These are phyloP conservation scores for Entomortierella lignicola DNA, from an alignment of 192 early-diverging fungal species.

Conservation along the genomic window DNA sequence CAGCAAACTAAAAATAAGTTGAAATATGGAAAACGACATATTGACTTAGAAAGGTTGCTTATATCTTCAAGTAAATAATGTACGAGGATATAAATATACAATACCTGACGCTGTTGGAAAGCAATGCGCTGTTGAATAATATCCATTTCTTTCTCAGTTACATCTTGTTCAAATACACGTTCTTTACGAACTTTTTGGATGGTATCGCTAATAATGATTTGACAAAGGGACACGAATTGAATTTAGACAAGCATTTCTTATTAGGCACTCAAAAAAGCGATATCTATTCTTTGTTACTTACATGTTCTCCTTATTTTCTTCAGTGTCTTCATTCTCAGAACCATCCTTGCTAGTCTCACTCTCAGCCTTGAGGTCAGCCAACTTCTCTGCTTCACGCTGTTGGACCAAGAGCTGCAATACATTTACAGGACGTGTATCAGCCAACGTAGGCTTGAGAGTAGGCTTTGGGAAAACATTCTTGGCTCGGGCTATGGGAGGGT, in stretches of 20 bases:
- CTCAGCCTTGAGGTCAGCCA: conserved; percentile 31
- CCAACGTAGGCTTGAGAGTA: conserved; percentile 15
- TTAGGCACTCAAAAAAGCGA: no score
- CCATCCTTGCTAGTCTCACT: conserved; percentile 29
- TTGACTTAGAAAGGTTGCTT: neutral
- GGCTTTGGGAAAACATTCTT: conserved; percentile 29
- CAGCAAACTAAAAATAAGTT: conserved; percentile 71
- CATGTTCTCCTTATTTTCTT: conserved; percentile 51
- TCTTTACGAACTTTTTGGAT: conserved; percentile 86
- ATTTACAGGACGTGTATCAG: conserved; percentile 36
- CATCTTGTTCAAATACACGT: conserved; percentile 89
- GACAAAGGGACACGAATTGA: no score
- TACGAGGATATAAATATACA: no score
- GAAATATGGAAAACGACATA: neutral
- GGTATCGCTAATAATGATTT: conserved; percentile 63
- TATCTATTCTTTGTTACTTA: conserved; percentile 1
- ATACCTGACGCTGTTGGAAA: conserved; percentile 85
- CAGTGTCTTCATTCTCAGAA: conserved; percentile 34
- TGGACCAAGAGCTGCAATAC: conserved; percentile 25
- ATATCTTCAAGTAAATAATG: no score
- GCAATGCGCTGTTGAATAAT: conserved; percentile 93
- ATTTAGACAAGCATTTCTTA: no score
- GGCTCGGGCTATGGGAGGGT: conserved; percentile 8
- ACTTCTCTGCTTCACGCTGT: conserved; percentile 32
- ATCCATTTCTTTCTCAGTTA: conserved; percentile 89